Evolutionary conservation across 768 basidiomycete genomes (phyloP), one percentile per base, ranked within the genome.

Genomic region (Boletus insuetus): DNA sequence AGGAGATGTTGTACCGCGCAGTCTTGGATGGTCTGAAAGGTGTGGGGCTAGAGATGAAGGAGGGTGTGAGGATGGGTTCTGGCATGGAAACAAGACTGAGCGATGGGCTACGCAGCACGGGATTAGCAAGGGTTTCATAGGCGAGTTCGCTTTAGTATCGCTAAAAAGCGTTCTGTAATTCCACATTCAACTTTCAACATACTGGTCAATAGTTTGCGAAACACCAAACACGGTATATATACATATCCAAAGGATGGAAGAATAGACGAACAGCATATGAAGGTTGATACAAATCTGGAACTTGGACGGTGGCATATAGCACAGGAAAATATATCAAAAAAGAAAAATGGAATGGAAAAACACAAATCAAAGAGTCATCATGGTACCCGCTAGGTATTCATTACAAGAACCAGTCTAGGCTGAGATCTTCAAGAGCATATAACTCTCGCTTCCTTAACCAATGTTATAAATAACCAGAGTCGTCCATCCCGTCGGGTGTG

Each of bases 11-110:
- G 22, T 92, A 85, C 72, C 67, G 61, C 20, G 79, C 81, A 0
- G 81, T 94, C 16, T 70, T 96, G 70, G 64, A 71, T 8, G 79
- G 82, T 7, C 67, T 96, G 66, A 79, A 83, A 58, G 73, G 76
- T 35, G 75, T 71, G 6, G 77, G 77, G 6, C 46, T 80, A 8
- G 73, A 72, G 13, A 72, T 79, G 67, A 66, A 64, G 55, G 78
- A 80, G 60, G 58, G 59, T 4, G 64, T 75, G 41, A 55, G 51
- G 17, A 59, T 34, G 31, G 84, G 84, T 13, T 58, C 80, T 24
- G 76, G 75, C 1, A 81, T 86, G 79, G 74, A 72, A 55, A 78
- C 77, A 58, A 64, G 53, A 17, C 60, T 70, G 9, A 9, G 58
- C 20, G 53, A 46, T 43, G 72, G 68, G 19, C 52, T 71, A 7